Conservation (phyloP, 2,329 filamentous ascomycete genomes). For the Ophiostoma quercus region DNA sequence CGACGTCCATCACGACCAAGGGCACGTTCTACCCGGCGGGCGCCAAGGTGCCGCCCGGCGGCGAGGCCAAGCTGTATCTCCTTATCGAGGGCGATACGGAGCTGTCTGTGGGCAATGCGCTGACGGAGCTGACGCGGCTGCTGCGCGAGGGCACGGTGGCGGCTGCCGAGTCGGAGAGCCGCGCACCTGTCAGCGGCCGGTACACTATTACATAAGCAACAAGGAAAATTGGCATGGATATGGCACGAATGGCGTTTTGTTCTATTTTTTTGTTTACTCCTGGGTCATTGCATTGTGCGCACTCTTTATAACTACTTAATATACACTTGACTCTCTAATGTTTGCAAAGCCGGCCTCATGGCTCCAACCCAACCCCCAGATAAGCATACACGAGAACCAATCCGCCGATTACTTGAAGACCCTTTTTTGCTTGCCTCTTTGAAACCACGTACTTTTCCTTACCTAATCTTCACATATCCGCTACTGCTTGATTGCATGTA, state of each 20-base stretch:
- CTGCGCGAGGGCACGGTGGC: constrained; percentile 87
- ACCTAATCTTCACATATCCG: too few species aligned
- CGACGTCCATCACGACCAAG: constrained; percentile 95
- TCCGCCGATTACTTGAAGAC: too few species aligned
- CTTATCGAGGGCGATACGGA: constrained; percentile 97
- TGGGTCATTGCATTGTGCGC: too few species aligned
- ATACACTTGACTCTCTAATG: background rate
- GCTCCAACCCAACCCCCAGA: too few species aligned
- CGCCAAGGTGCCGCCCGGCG: constrained; percentile 69
- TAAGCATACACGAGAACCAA: too few species aligned
- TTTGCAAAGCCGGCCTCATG: too few species aligned
- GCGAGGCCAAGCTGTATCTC: constrained; percentile 93
- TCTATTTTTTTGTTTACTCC: background rate
- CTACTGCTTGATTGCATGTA: too few species aligned
- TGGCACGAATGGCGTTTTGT: too few species aligned
- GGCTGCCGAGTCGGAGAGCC: constrained; percentile 77
- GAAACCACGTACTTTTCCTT: too few species aligned
- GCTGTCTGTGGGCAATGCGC: constrained; percentile 80
- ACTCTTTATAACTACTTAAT: background rate
- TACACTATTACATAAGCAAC: constrained; percentile 73
- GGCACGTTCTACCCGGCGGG: constrained; percentile 81
- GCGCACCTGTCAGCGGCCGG: constrained; percentile 71
- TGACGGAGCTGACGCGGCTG: constrained; percentile 82
- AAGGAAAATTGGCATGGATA: background rate
- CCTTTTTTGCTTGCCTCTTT: too few species aligned